Base-by-base conservation (phyloP, 129 eudicot species). In the Escallonia rubra region DNA sequence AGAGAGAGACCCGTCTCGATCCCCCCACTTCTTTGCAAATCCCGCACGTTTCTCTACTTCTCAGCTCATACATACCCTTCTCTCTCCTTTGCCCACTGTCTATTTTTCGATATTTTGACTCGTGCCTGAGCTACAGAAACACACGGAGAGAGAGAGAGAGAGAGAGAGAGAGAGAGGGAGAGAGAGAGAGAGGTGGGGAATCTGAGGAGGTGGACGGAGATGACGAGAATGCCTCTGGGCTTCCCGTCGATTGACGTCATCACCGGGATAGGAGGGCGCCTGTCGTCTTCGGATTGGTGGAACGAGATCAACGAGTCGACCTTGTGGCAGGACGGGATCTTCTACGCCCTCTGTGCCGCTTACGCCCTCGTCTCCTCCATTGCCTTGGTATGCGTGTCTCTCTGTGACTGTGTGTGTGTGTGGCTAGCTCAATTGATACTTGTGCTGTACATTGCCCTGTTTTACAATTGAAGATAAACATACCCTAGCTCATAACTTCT, bases 321-420 rank as follows among this genome's bases (percentile, higher is more conserved):
- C 14, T 53, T 53, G 15, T 71, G 74, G 95, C 81, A 88, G 40
- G 66, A 80, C 6, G 82, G 71, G 34, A 76, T 80, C 2, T 88
- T 82, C 39, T 79, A 85, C 52, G 64, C 82, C 39, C 91, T 88
- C 3, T 85, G 82, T 74, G 91, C 83, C 72, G 68, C 75, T 14
- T 88, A 82, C 72, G 86, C 91, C 0, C 69, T 88, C 41, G 84
- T 88, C 53, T 78, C 91, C 59, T 40, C 74, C 8, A 59, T 88
- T 64, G 96, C 91, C 43, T 54, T 85, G 82, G 91, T 88, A 88
- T 62, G 7, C 41, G 49, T 38, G 10, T 3, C 43, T 61, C 14
- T 15, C 51, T 66, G 49, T 15, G 50, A 34, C 16, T 74, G 2
- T 43, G 34, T 57, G 62, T 57, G 10, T 23, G 43, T 57, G 11